These are phyloP conservation scores for Pseudogymnoascus sp. DNA, from an alignment of 2,329 filamentous ascomycete genomes.

Conservation along the genomic window DNA sequence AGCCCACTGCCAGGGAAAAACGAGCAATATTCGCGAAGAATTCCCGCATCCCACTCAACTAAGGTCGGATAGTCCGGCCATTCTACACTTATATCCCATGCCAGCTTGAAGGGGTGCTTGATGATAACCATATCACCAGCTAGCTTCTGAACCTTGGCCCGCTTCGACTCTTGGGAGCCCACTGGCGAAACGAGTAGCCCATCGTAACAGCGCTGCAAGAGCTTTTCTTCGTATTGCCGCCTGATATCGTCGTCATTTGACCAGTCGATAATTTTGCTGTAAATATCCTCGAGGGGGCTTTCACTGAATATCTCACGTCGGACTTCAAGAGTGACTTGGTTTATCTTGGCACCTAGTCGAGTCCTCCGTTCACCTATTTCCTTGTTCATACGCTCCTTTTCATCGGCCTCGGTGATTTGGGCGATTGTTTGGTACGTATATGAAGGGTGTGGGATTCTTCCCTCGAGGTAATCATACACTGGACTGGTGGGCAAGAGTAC, in stretches of 20 bases:
- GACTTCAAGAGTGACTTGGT: conserved; percentile 78
- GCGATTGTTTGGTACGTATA: conserved; percentile 77
- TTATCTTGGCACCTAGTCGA: conserved; percentile 74
- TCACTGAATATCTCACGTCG: conserved; percentile 74
- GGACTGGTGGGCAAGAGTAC: conserved; percentile 73
- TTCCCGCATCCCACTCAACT: conserved; percentile 66
- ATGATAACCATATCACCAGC: conserved; percentile 95
- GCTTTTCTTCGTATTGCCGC: conserved; percentile 82
- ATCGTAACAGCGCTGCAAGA: conserved; percentile 75
- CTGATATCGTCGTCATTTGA: conserved; percentile 77
- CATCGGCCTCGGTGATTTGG: conserved; percentile 75
- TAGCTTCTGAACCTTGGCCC: conserved; percentile 65
- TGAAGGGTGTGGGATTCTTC: conserved; percentile 70
- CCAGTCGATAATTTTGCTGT: conserved; percentile 84
- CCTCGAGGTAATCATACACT: conserved; percentile 77
- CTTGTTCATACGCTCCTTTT: conserved; percentile 82
- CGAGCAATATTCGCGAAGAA: conserved; percentile 73
- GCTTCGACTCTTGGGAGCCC: conserved; percentile 52
- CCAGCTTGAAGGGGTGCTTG: conserved; percentile 79
- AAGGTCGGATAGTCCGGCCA: conserved; percentile 77
- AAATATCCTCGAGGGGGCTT: conserved; percentile 74
- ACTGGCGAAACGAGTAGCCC: conserved; percentile 61
- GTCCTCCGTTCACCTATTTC: conserved; percentile 86
- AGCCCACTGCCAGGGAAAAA: conserved; percentile 83
- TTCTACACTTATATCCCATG: conserved; percentile 86